phyloP scores from a whole-genome alignment of 208 protist species.

The Crithidia expoeki region DNA sequence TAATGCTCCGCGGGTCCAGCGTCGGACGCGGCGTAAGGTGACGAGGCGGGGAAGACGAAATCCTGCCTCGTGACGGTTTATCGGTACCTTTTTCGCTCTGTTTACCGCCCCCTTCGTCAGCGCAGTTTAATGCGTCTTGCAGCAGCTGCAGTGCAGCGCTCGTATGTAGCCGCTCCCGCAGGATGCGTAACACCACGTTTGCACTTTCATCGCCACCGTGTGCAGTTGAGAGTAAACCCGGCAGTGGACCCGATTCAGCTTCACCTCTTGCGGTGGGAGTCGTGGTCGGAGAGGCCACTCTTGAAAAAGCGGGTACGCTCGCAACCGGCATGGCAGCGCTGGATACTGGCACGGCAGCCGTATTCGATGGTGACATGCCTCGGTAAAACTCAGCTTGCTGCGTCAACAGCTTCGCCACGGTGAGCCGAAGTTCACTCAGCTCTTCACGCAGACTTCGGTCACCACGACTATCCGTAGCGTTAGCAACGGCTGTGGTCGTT shows the following conservation, averaged over 20 bases:
- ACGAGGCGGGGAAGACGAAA: background rate
- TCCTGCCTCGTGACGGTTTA: background rate
- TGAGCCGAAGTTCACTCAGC: conserved; percentile 44
- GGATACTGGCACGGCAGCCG: conserved; percentile 21
- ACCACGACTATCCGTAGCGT: background rate
- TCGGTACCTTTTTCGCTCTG: background rate
- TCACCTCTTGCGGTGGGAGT: background rate
- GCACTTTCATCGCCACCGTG: background rate
- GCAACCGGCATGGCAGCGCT: background rate
- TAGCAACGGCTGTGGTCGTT: background rate
- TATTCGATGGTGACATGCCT: conserved; percentile 7
- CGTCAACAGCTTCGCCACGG: conserved; percentile 44
- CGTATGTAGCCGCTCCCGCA: conserved; percentile 7
- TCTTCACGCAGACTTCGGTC: conserved; percentile 32
- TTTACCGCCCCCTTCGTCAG: background rate
- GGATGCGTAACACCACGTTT: conserved; percentile 18
- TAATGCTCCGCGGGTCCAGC: conserved; percentile 15
- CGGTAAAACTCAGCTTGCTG: conserved; percentile 30
- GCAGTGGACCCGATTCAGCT: background rate
- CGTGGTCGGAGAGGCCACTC: background rate
- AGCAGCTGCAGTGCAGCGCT: conserved; percentile 16
- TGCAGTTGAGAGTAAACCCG: background rate
- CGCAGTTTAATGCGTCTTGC: conserved; percentile 7
- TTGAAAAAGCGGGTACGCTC: background rate
- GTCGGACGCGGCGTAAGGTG: background rate